These are phyloP conservation scores for Solanum paucissectum DNA, from an alignment of 257 asterid species.

Conservation along the genomic window DNA sequence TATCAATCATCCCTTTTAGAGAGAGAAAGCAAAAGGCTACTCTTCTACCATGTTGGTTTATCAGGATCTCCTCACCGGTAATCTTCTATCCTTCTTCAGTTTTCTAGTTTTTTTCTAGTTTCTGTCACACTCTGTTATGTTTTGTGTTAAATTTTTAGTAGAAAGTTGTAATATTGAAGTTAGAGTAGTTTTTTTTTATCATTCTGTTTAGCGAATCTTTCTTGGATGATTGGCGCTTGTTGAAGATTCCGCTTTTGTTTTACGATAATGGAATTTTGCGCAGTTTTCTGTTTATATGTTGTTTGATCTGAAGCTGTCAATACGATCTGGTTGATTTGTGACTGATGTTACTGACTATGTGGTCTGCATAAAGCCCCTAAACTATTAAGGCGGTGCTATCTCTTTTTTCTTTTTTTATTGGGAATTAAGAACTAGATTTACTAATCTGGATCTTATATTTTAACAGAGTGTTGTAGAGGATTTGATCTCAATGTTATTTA, in stretches of 20 bases:
- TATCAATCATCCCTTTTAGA: not conserved
- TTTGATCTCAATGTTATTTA: not conserved
- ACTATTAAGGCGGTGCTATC: not conserved
- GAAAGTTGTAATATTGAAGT: not conserved
- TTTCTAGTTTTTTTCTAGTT: not conserved
- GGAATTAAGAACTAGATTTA: not conserved
- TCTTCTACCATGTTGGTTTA: slow-evolving; percentile 47
- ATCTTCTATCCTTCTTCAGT: not conserved
- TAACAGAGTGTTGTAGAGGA: not conserved
- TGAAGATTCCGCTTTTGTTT: not conserved
- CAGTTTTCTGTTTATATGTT: not conserved
- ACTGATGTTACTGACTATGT: not conserved
- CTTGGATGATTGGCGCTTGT: not conserved
- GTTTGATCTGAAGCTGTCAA: not conserved
- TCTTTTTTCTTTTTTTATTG: not conserved
- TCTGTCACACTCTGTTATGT: not conserved
- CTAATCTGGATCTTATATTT: not conserved
- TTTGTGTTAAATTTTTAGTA: not conserved
- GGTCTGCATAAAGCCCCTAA: not conserved
- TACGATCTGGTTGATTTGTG: not conserved
- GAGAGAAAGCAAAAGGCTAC: not conserved
- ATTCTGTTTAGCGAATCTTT: not conserved
- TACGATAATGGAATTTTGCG: not conserved
- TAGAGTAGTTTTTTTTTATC: not conserved
- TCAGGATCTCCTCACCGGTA: slow-evolving; percentile 33